A percentile compares a stretch with the other conserved stretches of the same genome.
Evolutionary conservation across 768 basidiomycete genomes (phyloP).

Genomic region (Phaeotremella skinneri): DNA sequence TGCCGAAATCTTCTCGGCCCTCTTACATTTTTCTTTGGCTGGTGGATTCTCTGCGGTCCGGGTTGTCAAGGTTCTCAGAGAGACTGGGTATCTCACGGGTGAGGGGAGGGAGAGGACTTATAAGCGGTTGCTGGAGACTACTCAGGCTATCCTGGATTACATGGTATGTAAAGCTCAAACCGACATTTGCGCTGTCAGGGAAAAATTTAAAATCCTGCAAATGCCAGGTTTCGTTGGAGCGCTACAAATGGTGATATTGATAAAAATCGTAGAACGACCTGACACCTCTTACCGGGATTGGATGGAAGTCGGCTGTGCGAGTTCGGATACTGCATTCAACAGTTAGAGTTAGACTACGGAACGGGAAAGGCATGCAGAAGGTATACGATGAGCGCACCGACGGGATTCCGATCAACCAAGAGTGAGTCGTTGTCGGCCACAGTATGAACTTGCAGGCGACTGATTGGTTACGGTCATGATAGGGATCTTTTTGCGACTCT

Average conservation of each 20-base stretch:
- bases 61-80: conserved; percentile 39
- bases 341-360: conserved; percentile 34
- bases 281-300: conserved; percentile 37
- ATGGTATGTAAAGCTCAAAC: conserved; percentile 22
- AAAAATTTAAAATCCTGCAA: neutral
- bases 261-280: conserved; percentile 41
- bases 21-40: conserved; percentile 47
- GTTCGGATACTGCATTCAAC: conserved; percentile 48
- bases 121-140: conserved; percentile 42
- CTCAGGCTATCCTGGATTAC: conserved; percentile 41
- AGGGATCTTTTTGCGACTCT: conserved; percentile 48
- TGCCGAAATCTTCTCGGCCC: conserved; percentile 40
- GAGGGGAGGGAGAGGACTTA: conserved; percentile 28
- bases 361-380: conserved; percentile 33
- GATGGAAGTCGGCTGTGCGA: conserved; percentile 46
- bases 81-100: conserved; percentile 49
- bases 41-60: conserved; percentile 44
- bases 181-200: neutral
- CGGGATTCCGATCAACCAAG: conserved; percentile 50
- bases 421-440: conserved; percentile 38
- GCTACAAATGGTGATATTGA: neutral
- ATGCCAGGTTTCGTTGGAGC: neutral
- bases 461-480: neutral
- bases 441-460: neutral
- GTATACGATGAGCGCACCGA: conserved; percentile 35